Conservation (phyloP, 2,329 filamentous ascomycete genomes). For the Fusarium compactum region DNA sequence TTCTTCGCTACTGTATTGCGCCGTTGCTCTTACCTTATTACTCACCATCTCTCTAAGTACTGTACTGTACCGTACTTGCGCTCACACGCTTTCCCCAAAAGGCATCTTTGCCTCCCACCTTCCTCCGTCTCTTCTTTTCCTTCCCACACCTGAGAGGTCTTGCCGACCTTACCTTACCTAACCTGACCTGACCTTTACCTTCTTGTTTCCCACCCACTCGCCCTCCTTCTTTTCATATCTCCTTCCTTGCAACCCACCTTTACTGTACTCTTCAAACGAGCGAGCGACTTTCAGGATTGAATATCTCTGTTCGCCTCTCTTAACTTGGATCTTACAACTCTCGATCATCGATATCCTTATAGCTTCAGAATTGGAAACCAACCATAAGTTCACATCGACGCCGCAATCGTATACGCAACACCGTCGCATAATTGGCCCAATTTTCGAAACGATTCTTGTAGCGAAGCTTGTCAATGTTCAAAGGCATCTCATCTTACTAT, state of each 20-base stretch:
- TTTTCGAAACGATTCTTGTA: slow-evolving; percentile 47
- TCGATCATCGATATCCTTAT: slow-evolving; percentile 14
- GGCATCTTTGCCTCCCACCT: slow-evolving; percentile 48
- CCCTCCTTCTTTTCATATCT: slow-evolving; percentile 28
- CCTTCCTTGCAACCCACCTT: slow-evolving; percentile 34
- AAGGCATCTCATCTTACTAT: slow-evolving; percentile 38
- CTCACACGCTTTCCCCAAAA: slow-evolving; percentile 46
- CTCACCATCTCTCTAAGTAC: slow-evolving; percentile 21
- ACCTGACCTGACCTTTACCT: slow-evolving; percentile 16
- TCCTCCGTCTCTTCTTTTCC: slow-evolving; percentile 40
- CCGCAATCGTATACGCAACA: slow-evolving; percentile 41
- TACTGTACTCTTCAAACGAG: slow-evolving; percentile 20
- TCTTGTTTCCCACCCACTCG: slow-evolving; percentile 29
- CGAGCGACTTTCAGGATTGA: slow-evolving; percentile 15
- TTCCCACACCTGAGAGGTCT: slow-evolving; percentile 36
- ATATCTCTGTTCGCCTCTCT: slow-evolving; percentile 21
- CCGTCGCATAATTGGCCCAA: slow-evolving; percentile 37
- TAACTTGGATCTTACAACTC: slow-evolving; percentile 22
- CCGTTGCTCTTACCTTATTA: slow-evolving; percentile 43
- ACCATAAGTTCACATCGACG: slow-evolving; percentile 31
- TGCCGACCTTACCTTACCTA: slow-evolving; percentile 33
- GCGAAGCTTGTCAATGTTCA: slow-evolving; percentile 44
- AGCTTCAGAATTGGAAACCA: slow-evolving; percentile 3
- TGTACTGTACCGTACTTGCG: slow-evolving; percentile 14
- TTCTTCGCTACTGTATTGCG: slow-evolving; percentile 33